Evolutionary conservation across 2,329 filamentous ascomycete genomes (phyloP).

Genomic region (Pseudofabraea citricarpa): DNA sequence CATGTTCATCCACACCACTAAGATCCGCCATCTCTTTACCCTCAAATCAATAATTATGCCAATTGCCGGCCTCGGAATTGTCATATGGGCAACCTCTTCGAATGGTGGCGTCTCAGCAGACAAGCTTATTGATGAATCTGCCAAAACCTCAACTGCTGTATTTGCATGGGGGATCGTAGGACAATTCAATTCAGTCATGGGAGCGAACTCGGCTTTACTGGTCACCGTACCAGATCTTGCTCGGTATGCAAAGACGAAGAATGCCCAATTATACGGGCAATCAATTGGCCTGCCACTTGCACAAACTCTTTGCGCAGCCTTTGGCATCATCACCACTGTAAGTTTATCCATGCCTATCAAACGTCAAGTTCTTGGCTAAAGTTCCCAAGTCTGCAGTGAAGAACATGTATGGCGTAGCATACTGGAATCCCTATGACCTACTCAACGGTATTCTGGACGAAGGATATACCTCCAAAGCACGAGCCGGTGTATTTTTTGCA

Average conservation of each 20-base stretch:
- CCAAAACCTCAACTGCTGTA: neutral
- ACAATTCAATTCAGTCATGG: conserved; percentile 1
- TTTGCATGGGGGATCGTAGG: neutral
- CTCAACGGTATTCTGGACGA: neutral
- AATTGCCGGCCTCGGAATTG: neutral
- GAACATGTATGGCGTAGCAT: conserved; percentile 1
- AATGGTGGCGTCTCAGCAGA: neutral
- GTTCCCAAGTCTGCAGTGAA: neutral
- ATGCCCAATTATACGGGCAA: neutral
- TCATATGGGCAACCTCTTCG: neutral
- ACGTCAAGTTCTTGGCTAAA: neutral
- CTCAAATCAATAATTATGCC: neutral
- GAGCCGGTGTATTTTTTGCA: conserved; percentile 14
- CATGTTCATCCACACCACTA: conserved; percentile 1
- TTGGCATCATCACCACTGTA: neutral
- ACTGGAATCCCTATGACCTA: conserved; percentile 4
- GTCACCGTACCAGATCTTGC: neutral
- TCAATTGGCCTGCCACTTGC: neutral
- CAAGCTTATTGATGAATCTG: neutral
- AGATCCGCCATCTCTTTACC: neutral
- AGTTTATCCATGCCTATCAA: neutral
- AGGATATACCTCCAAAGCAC: neutral
- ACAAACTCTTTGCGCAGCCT: neutral
- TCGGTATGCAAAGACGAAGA: neutral
- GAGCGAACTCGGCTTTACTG: neutral